Percentiles rank a stretch among this genome's conserved stretches.
Evolutionary conservation across 1,284 basidiomycete species (phyloP).

Genomic region (Sanguinoderma infundibulare): DNA sequence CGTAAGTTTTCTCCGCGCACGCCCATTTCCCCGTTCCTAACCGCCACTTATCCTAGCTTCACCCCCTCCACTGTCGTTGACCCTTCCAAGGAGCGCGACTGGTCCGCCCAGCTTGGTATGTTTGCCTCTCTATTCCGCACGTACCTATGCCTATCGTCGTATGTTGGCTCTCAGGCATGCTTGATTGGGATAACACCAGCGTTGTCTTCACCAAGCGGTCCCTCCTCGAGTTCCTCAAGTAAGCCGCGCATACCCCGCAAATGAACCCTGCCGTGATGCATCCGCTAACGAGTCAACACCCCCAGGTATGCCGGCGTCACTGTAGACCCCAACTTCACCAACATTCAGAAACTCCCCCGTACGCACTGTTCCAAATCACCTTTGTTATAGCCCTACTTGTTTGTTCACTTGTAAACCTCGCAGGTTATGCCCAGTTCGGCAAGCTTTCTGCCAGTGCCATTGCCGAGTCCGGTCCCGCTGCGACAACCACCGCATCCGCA

Average conservation of each 20-base stretch:
- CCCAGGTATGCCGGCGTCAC: conserved; percentile 66
- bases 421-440: conserved; percentile 66
- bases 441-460: conserved; percentile 36
- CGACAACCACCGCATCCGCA: not conserved
- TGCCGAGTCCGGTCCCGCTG: conserved; percentile 15
- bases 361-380: conserved; percentile 25
- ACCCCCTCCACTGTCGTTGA: conserved; percentile 60
- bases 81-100: conserved; percentile 68
- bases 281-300: conserved; percentile 19
- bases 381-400: not conserved
- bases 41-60: conserved; percentile 45
- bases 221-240: conserved; percentile 77
- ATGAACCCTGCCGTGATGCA: conserved; percentile 6
- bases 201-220: conserved; percentile 78
- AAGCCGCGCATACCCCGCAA: conserved; percentile 28
- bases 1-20: not conserved
- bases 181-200: conserved; percentile 74
- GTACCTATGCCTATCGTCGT: not conserved
- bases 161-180: too few relatives aligned
- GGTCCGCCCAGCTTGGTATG: conserved; percentile 65
- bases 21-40: not conserved
- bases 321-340: conserved; percentile 72
- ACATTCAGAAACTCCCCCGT: conserved; percentile 75
- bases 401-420: not conserved
- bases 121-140: not conserved